Conservation (phyloP, 192 early-diverging fungal species). For the Coemansia nantahalensis region DNA sequence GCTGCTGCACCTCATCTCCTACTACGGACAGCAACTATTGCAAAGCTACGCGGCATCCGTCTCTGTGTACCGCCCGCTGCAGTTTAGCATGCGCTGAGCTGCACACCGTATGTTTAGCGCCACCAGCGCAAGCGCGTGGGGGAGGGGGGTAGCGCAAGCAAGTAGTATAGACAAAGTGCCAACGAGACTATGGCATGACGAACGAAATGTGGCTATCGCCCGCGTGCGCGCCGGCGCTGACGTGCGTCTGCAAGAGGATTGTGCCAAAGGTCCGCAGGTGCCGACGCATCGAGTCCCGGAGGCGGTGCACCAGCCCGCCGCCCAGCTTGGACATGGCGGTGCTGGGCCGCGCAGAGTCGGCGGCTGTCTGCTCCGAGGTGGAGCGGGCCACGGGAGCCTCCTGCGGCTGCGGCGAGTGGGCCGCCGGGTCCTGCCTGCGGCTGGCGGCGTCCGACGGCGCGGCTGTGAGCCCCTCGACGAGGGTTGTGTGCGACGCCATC, state of each 20-base stretch:
- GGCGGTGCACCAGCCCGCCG: conserved; percentile 13
- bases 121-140: too few relatives aligned
- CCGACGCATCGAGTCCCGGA: conserved; percentile 22
- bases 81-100: conserved; percentile 18
- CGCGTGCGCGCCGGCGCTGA: conserved; percentile 11
- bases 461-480: conserved; percentile 16
- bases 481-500: conserved; percentile 38
- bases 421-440: not conserved
- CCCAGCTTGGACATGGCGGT: conserved; percentile 8
- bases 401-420: not conserved
- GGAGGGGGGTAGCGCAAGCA: too few relatives aligned
- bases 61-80: conserved; percentile 20
- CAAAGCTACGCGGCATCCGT: conserved; percentile 12
- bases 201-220: conserved; percentile 24
- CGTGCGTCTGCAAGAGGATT: conserved; percentile 7
- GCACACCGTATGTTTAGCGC: too few relatives aligned
- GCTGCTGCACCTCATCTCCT: conserved; percentile 17
- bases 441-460: not conserved
- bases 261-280: conserved; percentile 17
- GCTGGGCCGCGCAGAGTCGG: not conserved
- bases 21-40: conserved; percentile 16
- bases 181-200: not conserved
- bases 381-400: conserved; percentile 25
- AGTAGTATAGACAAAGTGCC: too few relatives aligned
- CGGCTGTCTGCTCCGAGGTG: conserved; percentile 30